Evolutionary conservation across 176 grass and related monocot species (phyloP), one percentile per base, ranked within the genome.

Genomic region (Stipa capillata): DNA sequence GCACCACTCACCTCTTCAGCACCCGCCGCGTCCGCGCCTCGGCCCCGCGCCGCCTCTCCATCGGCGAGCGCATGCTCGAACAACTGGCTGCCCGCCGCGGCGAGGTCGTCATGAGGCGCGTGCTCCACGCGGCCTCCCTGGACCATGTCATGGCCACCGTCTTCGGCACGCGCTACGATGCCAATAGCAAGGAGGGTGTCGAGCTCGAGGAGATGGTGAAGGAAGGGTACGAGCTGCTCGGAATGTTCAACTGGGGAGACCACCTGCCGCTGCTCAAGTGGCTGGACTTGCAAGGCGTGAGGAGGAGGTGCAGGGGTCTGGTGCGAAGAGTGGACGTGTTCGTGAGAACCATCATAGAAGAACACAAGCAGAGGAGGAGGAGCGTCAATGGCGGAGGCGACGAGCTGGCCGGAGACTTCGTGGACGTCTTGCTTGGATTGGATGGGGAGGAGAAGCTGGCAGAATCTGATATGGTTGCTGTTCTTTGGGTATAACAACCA

Each of bases 401-500:
- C 16, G 58, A 24, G n/a, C n/a, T n/a, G n/a, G n/a, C n/a, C 17
- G 2, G 36, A 12, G 87, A 80, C 41, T 89, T 89, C 20, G 60
- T 70, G 33, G 87, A 81, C 63, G 82, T 89, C 32, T 49, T 89
- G 56, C 21, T 89, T 36, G 65, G 68, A 17, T 50, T 89, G 48
- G 54, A 81, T 14, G 71, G 58, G 4, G 4, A 60, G 28, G 87
- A 89, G 9, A 84, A n/a, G n/a, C 40, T 89, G 64, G 79, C 76
- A 15, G 87, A 89, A 15, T 6, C 37, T 13, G 87, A 89, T 64
- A 81, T 85, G 48, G 27, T 79, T 58, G 81, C 87, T 35, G 29
- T 89, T 35, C 87, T 89, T 5, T 89, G 87, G 87, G 87, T 89
- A 81, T n/a, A n/a, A n/a, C n/a, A n/a, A n/a, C n/a, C n/a, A n/a